A percentile compares a stretch with the other conserved stretches of the same genome.
These are phyloP conservation scores for Emergomyces pasteurianus DNA, from an alignment of 2,329 filamentous ascomycete species.

Conservation along the genomic window DNA sequence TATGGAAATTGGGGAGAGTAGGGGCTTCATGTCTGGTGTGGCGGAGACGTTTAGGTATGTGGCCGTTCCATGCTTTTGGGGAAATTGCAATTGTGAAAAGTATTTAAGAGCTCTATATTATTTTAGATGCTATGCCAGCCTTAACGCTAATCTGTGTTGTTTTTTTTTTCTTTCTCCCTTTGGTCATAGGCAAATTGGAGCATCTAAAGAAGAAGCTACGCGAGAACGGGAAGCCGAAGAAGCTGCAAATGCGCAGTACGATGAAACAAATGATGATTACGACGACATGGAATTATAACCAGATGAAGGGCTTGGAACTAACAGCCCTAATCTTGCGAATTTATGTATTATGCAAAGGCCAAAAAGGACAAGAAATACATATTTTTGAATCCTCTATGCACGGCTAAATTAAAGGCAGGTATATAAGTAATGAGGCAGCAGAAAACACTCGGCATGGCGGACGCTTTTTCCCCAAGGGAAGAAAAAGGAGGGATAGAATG, in stretches of 20 bases:
- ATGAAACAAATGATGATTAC: conserved; percentile 40
- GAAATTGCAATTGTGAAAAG: neutral
- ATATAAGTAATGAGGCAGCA: neutral
- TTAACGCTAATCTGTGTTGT: neutral
- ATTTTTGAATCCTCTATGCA: conserved; percentile 1
- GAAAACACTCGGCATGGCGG: neutral
- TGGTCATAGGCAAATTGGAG: conserved; percentile 56
- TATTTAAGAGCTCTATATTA: neutral
- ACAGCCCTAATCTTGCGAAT: neutral
- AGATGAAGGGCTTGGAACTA: neutral
- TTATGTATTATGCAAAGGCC: neutral
- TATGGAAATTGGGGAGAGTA: conserved; percentile 82
- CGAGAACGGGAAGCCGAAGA: conserved; percentile 66
- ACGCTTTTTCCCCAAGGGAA: neutral
- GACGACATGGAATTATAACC: conserved; percentile 45
- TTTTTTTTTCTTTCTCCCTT: neutral
- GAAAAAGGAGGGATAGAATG: neutral
- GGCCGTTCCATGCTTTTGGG: neutral
- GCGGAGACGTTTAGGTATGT: conserved; percentile 64
- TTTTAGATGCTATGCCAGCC: neutral
- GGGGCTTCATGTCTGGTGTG: conserved; percentile 72
- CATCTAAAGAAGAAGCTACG: conserved; percentile 63
- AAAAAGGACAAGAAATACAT: neutral
- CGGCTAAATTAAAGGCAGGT: neutral
- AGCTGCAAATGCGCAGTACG: conserved; percentile 40